A percentile compares a stretch with the other conserved stretches of the same genome.
These are phyloP conservation scores for Hanseniaspora nectarophila DNA, from an alignment of 805 yeast genomes.

Conservation along the genomic window DNA sequence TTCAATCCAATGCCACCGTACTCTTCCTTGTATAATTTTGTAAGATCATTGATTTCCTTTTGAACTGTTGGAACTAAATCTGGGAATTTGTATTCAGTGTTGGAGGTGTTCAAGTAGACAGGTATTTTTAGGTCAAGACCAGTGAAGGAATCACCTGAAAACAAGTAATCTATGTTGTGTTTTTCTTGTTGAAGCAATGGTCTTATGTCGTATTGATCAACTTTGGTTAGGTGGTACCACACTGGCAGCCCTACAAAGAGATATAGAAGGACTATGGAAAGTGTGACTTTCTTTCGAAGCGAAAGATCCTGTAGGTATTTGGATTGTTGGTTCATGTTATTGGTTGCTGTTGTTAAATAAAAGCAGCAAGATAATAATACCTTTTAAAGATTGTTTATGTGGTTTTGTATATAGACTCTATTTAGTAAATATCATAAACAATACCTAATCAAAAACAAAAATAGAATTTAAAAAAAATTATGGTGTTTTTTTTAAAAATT, in stretches of 20 bases:
- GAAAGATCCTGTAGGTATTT: conserved; percentile 15
- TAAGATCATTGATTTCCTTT: conserved; percentile 34
- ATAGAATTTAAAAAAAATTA: too few relatives aligned
- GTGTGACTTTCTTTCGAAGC: conserved; percentile 21
- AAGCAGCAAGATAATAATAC: too few relatives aligned
- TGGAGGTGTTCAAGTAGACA: conserved; percentile 28
- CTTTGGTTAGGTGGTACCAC: conserved; percentile 34
- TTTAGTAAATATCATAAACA: too few relatives aligned
- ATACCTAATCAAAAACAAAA: too few relatives aligned
- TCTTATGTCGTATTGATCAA: conserved; percentile 21
- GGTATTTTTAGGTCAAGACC: conserved; percentile 38
- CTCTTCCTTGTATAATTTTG: conserved; percentile 25
- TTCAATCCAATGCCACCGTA: conserved; percentile 29
- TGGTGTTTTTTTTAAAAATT: too few relatives aligned
- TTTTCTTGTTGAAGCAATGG: conserved; percentile 26
- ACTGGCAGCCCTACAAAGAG: conserved; percentile 31
- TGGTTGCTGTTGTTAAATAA: too few relatives aligned
- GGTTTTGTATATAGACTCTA: too few relatives aligned
- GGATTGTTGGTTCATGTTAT: background rate
- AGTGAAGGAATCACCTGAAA: conserved; percentile 15
- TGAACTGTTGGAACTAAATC: conserved; percentile 52
- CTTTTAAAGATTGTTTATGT: too few relatives aligned
- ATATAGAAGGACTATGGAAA: conserved; percentile 23
- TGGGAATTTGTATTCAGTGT: conserved; percentile 45
- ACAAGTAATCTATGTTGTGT: conserved; percentile 30